Conservation (phyloP, 2,329 filamentous ascomycete species). For the Zasmidium angulare region DNA sequence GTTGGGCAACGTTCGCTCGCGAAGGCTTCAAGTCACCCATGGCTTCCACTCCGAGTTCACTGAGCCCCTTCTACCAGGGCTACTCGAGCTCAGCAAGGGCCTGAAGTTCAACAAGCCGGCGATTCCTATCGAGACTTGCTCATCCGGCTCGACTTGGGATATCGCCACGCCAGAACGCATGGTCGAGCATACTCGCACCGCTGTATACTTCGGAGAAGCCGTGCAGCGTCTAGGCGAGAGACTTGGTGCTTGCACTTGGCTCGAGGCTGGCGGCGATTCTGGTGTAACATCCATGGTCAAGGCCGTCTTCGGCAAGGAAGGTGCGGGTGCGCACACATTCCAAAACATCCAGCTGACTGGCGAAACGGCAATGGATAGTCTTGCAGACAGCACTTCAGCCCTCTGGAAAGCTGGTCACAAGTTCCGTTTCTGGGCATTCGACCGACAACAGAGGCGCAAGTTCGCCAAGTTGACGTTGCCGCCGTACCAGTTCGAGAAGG, state of each 20-base stretch:
- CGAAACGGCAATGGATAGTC: background rate
- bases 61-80: slow-evolving; percentile 5
- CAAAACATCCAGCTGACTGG: background rate
- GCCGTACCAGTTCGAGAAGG: slow-evolving; percentile 4
- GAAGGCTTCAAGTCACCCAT: slow-evolving; percentile 3
- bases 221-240: slow-evolving; percentile 4
- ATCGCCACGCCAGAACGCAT: background rate
- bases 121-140: background rate
- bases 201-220: slow-evolving; percentile 9
- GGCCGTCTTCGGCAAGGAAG: background rate
- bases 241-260: background rate
- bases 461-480: background rate
- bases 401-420: background rate
- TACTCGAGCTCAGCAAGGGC: background rate
- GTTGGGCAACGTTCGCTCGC: background rate
- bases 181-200: background rate
- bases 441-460: background rate
- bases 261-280: slow-evolving; percentile 7
- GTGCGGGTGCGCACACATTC: background rate
- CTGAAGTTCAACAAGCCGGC: background rate
- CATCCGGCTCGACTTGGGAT: background rate
- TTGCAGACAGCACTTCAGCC: background rate
- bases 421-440: background rate
- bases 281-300: slow-evolving; percentile 4
- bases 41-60: slow-evolving; percentile 9